Evolutionary conservation across 2,329 filamentous ascomycete genomes (phyloP), one percentile per base, ranked within the genome.

Genomic region (Aspergillus jensenii): DNA sequence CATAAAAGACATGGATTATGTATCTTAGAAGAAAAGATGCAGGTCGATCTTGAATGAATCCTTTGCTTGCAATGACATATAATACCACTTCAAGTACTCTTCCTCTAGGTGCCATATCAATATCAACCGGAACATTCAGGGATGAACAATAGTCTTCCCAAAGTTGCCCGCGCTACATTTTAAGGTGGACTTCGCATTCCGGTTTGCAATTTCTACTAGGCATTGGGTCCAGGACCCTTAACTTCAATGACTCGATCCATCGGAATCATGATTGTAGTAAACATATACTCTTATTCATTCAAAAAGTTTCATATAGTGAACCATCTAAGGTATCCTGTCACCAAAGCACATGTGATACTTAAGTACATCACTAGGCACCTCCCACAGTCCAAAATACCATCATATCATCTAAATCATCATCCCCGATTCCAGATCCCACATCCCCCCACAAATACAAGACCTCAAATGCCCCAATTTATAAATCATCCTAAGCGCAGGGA

Each of bases 361-460:
- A 17, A 17, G 17, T 17, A 17, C 15, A 37, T n/a, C 35, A 37
- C 12, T n/a, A n/a, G 6, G 35, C 15, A 37, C 35, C 12, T 37
- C 15, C 35, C 4, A 37, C 15, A 47, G 44, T 55, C 3, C 5
- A n/a, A 43, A 43, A 21, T 2, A 43, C 9, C 11, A 21, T 17
- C 33, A 37, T n/a, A 7, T n/a, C 11, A 12, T 45, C 40, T 45
- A 27, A 49, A 25, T 59, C 52, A 41, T 27, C 52, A 21, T 19
- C 27, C 66, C 68, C 6, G 62, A 52, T 62, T 76, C 74, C 41
- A 75, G 54, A 45, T 69, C 66, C 74, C 74, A 78, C 68, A 74
- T 70, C 6, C 74, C 75, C 31, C 75, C 74, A 62, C 76, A 78
- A 53, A 76, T 65, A 70, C 75, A 77, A 58, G 67, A 68, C 35